These are phyloP conservation scores for Begonia fuchsioides DNA, from an alignment of 306 rosid species.

Conservation along the genomic window DNA sequence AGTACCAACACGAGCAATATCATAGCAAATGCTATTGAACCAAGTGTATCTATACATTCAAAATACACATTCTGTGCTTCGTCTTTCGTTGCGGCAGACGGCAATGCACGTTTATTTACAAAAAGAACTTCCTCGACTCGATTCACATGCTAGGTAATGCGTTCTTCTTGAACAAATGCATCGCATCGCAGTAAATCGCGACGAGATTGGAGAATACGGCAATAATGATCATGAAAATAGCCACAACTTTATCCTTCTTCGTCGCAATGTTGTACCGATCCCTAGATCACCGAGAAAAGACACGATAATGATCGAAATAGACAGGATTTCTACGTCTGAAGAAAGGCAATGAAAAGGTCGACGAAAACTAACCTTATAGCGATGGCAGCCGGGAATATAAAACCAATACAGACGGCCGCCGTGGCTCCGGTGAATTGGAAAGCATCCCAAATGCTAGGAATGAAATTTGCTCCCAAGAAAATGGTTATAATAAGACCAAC, in stretches of 20 bases:
- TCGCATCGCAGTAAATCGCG: slow-evolving; percentile 24
- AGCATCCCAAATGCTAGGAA: slow-evolving; percentile 39
- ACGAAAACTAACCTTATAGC: slow-evolving; percentile 20
- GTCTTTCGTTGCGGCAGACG: too few relatives aligned
- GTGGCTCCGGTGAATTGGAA: slow-evolving; percentile 37
- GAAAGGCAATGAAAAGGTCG: not conserved
- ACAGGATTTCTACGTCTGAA: too few relatives aligned
- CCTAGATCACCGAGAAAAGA: slow-evolving; percentile 6
- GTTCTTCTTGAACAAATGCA: slow-evolving; percentile 11
- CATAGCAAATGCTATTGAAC: too few relatives aligned
- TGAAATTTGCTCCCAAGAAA: slow-evolving; percentile 32
- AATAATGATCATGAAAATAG: slow-evolving; percentile 15
- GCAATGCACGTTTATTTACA: too few relatives aligned
- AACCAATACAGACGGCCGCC: slow-evolving; percentile 27
- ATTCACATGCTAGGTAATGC: slow-evolving; percentile 7
- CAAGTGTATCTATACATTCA: too few relatives aligned
- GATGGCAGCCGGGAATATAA: slow-evolving; percentile 37
- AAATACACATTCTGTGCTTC: too few relatives aligned
- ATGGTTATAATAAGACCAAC: slow-evolving; percentile 10
- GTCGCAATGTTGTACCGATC: slow-evolving; percentile 25
- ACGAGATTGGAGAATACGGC: slow-evolving; percentile 19
- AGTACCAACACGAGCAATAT: too few relatives aligned
- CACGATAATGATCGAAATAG: too few relatives aligned
- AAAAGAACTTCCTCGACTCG: too few relatives aligned
- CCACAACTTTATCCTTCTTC: slow-evolving; percentile 21